Percentiles rank a stretch among this genome's conserved stretches.
These are phyloP conservation scores for Volvariella volvacea DNA, from an alignment of 1,284 basidiomycete genomes.

Conservation along the genomic window DNA sequence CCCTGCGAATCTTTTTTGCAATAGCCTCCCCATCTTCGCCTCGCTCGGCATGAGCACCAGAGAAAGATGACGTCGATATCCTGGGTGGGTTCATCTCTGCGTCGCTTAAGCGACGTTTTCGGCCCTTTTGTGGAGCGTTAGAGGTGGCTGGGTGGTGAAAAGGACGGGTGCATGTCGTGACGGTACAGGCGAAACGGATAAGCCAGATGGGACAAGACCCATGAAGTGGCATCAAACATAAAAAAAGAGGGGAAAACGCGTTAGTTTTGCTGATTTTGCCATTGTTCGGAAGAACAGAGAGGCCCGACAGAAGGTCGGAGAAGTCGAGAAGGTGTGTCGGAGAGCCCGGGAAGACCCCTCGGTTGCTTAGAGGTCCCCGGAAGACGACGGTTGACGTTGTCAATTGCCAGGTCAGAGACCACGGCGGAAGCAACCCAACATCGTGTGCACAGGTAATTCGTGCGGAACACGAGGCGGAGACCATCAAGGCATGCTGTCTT, in stretches of 20 bases:
- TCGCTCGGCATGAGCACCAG: conserved; percentile 9
- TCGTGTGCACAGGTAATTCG: too few relatives aligned
- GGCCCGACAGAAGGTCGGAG: too few relatives aligned
- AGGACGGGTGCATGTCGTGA: not conserved
- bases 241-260: conserved; percentile 10
- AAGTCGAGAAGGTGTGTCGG: too few relatives aligned
- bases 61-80: conserved; percentile 5
- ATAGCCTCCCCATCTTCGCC: conserved; percentile 12
- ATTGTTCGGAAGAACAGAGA: not conserved
- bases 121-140: conserved; percentile 59
- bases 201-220: conserved; percentile 4
- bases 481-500: too few relatives aligned
- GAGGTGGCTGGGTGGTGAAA: conserved; percentile 49
- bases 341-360: too few relatives aligned
- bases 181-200: conserved; percentile 6
- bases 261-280: conserved; percentile 10
- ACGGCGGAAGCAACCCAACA: too few relatives aligned
- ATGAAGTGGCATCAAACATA: conserved; percentile 6
- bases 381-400: too few relatives aligned
- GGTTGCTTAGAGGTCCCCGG: too few relatives aligned
- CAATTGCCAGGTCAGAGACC: too few relatives aligned
- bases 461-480: too few relatives aligned
- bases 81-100: conserved; percentile 32
- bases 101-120: conserved; percentile 56
- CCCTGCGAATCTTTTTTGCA: conserved; percentile 4